These are phyloP conservation scores for Aspergillus hiratsukae DNA, from an alignment of 2,329 filamentous ascomycete genomes.

Conservation along the genomic window DNA sequence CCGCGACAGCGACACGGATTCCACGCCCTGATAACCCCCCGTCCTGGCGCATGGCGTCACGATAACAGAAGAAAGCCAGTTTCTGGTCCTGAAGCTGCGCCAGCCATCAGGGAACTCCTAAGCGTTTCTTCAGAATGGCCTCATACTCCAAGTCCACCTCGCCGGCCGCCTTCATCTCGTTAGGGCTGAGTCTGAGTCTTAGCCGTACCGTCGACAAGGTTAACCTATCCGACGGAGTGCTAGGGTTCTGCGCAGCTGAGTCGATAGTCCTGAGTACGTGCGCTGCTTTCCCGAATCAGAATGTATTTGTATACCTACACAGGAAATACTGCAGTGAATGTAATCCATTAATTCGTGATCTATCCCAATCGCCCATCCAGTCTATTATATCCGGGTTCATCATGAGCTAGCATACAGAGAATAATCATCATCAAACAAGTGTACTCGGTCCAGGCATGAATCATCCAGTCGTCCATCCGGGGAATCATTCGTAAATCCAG, in stretches of 20 bases:
- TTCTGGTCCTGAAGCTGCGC: constrained; percentile 30
- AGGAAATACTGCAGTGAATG: not conserved
- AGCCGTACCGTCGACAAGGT: too few relatives aligned
- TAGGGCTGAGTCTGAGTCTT: too few relatives aligned
- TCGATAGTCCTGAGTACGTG: too few relatives aligned
- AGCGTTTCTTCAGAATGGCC: constrained; percentile 23
- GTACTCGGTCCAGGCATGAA: not conserved
- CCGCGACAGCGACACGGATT: constrained; percentile 17
- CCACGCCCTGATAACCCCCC: not conserved
- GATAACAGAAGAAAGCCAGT: constrained; percentile 41
- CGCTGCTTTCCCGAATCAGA: too few relatives aligned
- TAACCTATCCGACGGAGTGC: too few relatives aligned
- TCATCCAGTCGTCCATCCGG: constrained; percentile 15
- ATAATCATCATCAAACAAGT: not conserved
- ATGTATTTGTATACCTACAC: too few relatives aligned
- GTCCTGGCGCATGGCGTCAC: too few relatives aligned
- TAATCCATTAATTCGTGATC: not conserved
- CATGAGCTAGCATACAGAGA: not conserved
- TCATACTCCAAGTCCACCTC: constrained; percentile 8
- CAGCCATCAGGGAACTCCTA: constrained; percentile 44
- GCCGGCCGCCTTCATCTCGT: not conserved
- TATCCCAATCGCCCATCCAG: not conserved
- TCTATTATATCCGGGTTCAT: not conserved
- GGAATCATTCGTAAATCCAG: constrained; percentile 14
- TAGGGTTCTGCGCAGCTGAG: too few relatives aligned